Evolutionary conservation across 2,329 filamentous ascomycete species (phyloP).

Genomic region (Aspergillus cejpii): DNA sequence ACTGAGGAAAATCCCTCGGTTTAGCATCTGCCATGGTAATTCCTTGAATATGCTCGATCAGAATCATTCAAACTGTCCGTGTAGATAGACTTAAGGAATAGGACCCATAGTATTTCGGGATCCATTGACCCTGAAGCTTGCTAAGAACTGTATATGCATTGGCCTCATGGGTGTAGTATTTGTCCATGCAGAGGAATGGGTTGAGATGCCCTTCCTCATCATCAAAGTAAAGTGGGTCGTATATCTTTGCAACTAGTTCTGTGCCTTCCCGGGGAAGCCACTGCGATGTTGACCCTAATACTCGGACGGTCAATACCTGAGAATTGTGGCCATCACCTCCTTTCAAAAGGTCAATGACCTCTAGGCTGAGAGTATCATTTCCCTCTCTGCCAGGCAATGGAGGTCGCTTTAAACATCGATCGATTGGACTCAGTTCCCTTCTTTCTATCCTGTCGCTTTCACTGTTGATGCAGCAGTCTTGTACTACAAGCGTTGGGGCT

Average conservation of each 20-base stretch:
- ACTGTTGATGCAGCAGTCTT: constrained; percentile 9
- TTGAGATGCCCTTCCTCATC: constrained; percentile 17
- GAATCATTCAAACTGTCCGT: constrained; percentile 18
- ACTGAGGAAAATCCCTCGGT: constrained; percentile 10
- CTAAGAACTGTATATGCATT: constrained; percentile 13
- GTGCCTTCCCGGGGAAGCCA: no score
- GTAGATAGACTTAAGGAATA: constrained; percentile 17
- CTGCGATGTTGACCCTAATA: no score
- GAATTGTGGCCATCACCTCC: constrained; percentile 15
- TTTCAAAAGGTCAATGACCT: constrained; percentile 14
- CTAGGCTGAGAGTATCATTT: constrained; percentile 10
- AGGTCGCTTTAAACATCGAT: constrained; percentile 16
- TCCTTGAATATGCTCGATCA: constrained; percentile 19
- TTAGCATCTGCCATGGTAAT: constrained; percentile 12
- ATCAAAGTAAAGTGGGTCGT: constrained; percentile 21
- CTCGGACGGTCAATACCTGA: constrained; percentile 16
- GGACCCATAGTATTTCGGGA: constrained; percentile 21
- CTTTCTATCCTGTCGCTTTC: constrained; percentile 14
- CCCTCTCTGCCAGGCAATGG: constrained; percentile 14
- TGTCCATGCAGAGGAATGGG: constrained; percentile 20
- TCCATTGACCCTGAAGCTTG: constrained; percentile 15
- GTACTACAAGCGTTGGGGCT: constrained; percentile 12
- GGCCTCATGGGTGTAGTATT: constrained; percentile 22
- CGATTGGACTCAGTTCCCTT: constrained; percentile 8
- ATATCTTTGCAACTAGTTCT: constrained; percentile 20